These are phyloP conservation scores for Tulasnella sp. DNA, from an alignment of 768 basidiomycete species.

Conservation along the genomic window DNA sequence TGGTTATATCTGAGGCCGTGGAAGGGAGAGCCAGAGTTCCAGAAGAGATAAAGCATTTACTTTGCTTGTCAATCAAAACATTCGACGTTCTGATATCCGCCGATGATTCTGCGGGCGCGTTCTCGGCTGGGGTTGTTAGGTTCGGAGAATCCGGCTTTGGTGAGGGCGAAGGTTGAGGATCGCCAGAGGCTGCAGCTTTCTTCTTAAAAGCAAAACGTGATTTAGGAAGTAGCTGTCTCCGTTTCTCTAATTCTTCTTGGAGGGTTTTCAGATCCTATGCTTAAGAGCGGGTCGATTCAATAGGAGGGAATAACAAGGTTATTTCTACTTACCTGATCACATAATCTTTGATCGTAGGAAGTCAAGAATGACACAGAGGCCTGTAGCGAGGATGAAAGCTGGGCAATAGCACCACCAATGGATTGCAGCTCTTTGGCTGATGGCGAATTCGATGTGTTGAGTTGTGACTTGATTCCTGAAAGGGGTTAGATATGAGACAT, in stretches of 20 bases:
- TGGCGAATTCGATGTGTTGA: too few species aligned
- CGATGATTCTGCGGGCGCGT: neutral
- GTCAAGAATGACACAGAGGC: neutral
- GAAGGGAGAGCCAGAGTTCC: too few species aligned
- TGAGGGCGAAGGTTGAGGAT: neutral
- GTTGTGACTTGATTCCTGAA: too few species aligned
- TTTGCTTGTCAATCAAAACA: neutral
- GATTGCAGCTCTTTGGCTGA: too few species aligned
- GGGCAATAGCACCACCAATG: too few species aligned
- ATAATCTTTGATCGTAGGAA: neutral
- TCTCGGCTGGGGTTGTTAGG: neutral
- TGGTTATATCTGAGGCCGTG: constrained; percentile 4
- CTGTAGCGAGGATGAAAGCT: neutral
- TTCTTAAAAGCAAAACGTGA: constrained; percentile 7
- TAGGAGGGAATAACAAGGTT: neutral
- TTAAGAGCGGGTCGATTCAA: neutral
- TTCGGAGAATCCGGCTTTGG: neutral
- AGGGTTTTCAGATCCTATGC: neutral
- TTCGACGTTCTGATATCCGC: neutral
- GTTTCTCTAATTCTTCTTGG: neutral
- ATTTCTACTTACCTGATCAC: neutral
- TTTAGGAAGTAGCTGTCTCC: neutral
- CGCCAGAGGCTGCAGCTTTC: neutral
- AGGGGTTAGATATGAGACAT: too few species aligned
- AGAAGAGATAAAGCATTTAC: neutral